Percentiles rank a stretch among this genome's conserved stretches.
Evolutionary conservation across 2,329 filamentous ascomycete genomes (phyloP).

Genomic region (Neurospora sp.): DNA sequence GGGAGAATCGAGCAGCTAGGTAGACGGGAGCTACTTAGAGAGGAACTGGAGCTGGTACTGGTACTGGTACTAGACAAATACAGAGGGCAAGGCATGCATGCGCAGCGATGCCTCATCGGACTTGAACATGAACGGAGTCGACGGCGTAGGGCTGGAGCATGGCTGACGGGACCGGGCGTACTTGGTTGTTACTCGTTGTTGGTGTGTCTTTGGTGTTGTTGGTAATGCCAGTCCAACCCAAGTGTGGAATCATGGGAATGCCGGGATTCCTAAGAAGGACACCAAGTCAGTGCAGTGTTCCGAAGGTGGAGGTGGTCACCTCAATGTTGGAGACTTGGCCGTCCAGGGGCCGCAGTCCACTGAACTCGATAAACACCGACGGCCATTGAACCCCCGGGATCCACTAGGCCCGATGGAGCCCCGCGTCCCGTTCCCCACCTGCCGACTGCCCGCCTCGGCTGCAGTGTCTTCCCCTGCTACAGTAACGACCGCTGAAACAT

Average conservation of each 20-base stretch:
- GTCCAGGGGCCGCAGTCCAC: background rate
- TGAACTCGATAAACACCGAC: background rate
- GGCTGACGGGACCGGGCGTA: constrained; percentile 7
- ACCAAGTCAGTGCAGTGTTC: background rate
- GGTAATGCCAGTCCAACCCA: background rate
- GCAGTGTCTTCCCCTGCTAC: background rate
- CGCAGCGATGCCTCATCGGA: constrained; percentile 26
- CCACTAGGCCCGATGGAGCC: background rate
- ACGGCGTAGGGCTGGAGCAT: constrained; percentile 18
- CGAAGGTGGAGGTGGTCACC: background rate
- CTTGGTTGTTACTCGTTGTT: background rate
- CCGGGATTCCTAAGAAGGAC: background rate
- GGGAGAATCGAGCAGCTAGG: background rate
- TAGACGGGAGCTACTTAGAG: background rate
- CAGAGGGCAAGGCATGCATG: background rate
- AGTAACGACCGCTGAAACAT: background rate
- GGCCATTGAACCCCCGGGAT: background rate
- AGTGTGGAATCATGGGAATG: background rate
- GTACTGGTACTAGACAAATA: background rate
- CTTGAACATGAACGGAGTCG: constrained; percentile 21
- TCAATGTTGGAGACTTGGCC: background rate
- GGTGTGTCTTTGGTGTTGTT: background rate
- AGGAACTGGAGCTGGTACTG: background rate
- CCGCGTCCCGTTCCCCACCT: background rate
- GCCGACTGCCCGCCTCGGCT: background rate